phyloP scores from a whole-genome alignment of 1,284 basidiomycete species.

The Cutaneotrichosporon sp. region DNA sequence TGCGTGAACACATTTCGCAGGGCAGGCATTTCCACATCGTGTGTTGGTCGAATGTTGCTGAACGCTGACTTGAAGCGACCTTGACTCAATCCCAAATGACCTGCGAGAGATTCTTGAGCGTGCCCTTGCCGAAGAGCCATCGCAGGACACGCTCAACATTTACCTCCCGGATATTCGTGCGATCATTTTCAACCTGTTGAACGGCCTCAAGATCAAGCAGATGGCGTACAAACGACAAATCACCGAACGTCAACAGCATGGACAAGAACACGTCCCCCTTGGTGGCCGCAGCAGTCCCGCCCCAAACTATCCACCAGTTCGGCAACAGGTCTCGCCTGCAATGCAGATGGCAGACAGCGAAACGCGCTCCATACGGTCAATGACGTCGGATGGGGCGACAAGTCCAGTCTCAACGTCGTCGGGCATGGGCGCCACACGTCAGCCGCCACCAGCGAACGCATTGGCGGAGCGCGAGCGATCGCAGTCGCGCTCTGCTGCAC shows the following conservation, averaged over 20 bases:
- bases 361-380: background rate
- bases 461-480: conserved; percentile 28
- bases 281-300: no score
- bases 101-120: conserved; percentile 82
- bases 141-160: conserved; percentile 72
- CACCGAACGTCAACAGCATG: conserved; percentile 17
- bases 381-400: conserved; percentile 8
- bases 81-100: conserved; percentile 81
- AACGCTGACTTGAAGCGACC: conserved; percentile 59
- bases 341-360: background rate
- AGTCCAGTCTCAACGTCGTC: conserved; percentile 16
- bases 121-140: conserved; percentile 85
- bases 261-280: background rate
- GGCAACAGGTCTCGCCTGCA: no score
- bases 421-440: background rate
- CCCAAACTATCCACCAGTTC: no score
- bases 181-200: conserved; percentile 87
- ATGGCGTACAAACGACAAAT: conserved; percentile 56
- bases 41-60: conserved; percentile 38
- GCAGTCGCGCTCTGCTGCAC: conserved; percentile 1
- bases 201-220: conserved; percentile 88
- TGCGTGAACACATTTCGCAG: conserved; percentile 82
- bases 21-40: conserved; percentile 88
- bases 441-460: conserved; percentile 15
- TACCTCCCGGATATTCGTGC: conserved; percentile 86